Base-by-base conservation (phyloP, 306 rosid genomes). In the Nissolia schottii region DNA sequence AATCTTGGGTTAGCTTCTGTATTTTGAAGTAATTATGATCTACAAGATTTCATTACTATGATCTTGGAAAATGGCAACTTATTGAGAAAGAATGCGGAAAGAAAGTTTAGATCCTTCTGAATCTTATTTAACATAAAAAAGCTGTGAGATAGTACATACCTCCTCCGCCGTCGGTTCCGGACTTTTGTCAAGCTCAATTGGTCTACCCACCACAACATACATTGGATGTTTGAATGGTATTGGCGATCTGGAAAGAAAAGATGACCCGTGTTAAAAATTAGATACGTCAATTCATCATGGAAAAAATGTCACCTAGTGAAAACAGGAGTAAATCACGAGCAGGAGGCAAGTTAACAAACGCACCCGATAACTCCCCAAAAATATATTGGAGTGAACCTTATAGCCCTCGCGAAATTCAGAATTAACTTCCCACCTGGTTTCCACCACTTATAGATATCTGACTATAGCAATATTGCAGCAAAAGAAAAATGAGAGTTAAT, bases 281-380 rank as follows among this genome's bases (percentile, higher is more conserved):
- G 54, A 60, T 65, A 66, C 63, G 37, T 54, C 2, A 12, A 50
- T 46, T 48, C 22, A 38, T 66, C 67, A 27, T 29, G 24, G 27
- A 41, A 70, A 9, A 50, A 63, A 10, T 24, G 15, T 24, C 35
- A 53, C 13, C 64, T 35, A 43, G 18, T 40, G 20, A 23, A 40
- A 70, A 28, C 22, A 34, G 34, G 50, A 54, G 67, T 41, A 29
- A 70, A 29, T 54, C 48, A 60, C 11, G 37, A 9, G 64, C 15
- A 54, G 22, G 12, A 14, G 51, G 66, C 13, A 53, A 66, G 31
- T 50, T 24, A 64, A 59, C 23, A 74, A 13, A 73, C 91, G 65
- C 78, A 94, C 99, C 99, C 95, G 2, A 87, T 78, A 68, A 91
- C 65, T 83, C 99, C 99, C 99, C 97, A 89, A 62, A 94, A 94